Percentiles rank a stretch among this genome's conserved stretches.
Evolutionary conservation across 176 grass and related monocot genomes (phyloP).

Genomic region (Luzula sylvatica): DNA sequence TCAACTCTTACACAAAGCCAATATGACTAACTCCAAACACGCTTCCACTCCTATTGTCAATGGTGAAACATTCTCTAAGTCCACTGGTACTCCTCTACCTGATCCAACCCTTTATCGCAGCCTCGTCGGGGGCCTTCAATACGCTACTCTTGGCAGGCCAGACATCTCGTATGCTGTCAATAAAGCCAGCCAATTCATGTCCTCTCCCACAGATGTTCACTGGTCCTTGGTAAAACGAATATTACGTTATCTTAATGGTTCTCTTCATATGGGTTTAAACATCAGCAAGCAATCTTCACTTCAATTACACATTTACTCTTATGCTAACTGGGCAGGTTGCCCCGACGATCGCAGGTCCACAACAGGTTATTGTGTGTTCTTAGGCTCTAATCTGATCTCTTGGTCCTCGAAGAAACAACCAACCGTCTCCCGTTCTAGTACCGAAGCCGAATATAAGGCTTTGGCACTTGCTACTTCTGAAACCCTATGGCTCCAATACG

Average conservation of each 20-base stretch:
- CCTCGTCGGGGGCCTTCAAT: background rate
- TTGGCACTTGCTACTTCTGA: background rate
- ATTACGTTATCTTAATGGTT: background rate
- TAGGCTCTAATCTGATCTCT: slow-evolving; percentile 4
- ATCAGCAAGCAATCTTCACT: background rate
- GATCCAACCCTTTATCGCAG: background rate
- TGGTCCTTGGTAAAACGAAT: too few species aligned
- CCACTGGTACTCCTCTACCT: background rate
- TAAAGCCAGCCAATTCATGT: too few species aligned
- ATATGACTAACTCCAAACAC: too few species aligned
- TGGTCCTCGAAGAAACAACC: background rate
- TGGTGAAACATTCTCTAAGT: background rate
- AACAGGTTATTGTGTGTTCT: background rate
- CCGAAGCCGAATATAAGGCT: background rate
- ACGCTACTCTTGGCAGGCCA: background rate
- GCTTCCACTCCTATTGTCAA: background rate
- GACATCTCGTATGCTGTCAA: background rate
- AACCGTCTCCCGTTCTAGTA: background rate
- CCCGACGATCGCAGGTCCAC: background rate
- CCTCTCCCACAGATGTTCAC: too few species aligned
- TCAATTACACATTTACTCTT: background rate
- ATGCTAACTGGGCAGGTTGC: background rate
- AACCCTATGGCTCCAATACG: background rate
- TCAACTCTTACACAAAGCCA: too few species aligned
- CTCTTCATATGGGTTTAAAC: background rate